These are phyloP conservation scores for Exobasidium cylindrosporum DNA, from an alignment of 1,284 basidiomycete species.

Conservation along the genomic window DNA sequence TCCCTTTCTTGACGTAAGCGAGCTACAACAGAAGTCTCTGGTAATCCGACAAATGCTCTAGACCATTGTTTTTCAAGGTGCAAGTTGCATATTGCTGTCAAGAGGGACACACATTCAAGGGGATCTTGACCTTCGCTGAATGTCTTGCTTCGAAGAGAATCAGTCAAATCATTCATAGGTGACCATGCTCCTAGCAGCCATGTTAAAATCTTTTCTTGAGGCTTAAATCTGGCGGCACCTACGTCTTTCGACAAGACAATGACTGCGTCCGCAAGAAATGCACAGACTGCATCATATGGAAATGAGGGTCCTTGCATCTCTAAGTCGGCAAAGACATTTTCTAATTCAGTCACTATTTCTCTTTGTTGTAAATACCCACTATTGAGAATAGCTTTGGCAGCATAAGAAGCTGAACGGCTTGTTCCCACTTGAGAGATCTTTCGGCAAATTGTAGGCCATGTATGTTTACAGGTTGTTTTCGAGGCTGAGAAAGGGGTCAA, in stretches of 20 bases:
- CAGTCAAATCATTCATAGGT: constrained; percentile 56
- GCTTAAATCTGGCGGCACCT: constrained; percentile 71
- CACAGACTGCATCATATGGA: constrained; percentile 80
- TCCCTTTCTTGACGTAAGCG: background rate
- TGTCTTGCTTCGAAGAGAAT: constrained; percentile 23
- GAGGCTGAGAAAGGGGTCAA: background rate
- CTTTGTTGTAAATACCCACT: constrained; percentile 62
- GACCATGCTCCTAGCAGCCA: constrained; percentile 81
- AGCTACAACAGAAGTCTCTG: background rate
- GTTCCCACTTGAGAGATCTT: constrained; percentile 63
- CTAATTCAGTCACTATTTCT: constrained; percentile 68
- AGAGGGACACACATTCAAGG: background rate
- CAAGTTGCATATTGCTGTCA: constrained; percentile 13
- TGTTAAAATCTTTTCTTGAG: constrained; percentile 76
- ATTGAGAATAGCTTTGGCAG: constrained; percentile 63
- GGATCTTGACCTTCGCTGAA: constrained; percentile 11
- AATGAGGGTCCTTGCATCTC: constrained; percentile 80
- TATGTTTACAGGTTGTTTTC: constrained; percentile 65
- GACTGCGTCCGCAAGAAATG: constrained; percentile 69
- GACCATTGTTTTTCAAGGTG: background rate
- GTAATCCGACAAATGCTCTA: background rate
- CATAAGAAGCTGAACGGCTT: constrained; percentile 67
- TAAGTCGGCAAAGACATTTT: constrained; percentile 71
- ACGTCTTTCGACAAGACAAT: constrained; percentile 72
- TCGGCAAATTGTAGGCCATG: constrained; percentile 79